Percentiles rank a stretch among this genome's conserved stretches.
phyloP scores from a whole-genome alignment of 2,329 filamentous ascomycete genomes.

The Didymella lethalis region DNA sequence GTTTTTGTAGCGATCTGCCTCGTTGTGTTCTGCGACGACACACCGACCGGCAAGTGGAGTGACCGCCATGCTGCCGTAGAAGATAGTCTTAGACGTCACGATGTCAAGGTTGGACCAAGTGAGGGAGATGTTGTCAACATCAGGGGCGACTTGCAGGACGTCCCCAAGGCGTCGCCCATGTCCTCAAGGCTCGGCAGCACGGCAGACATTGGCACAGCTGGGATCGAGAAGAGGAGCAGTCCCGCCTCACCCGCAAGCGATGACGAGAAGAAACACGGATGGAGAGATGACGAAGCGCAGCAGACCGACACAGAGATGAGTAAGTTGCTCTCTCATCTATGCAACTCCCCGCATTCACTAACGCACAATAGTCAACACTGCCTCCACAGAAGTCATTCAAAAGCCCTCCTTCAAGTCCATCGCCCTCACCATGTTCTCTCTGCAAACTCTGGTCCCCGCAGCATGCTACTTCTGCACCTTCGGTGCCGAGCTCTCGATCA shows the following conservation, averaged over 20 bases:
- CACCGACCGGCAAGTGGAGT: slow-evolving; percentile 80
- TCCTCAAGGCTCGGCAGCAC: slow-evolving; percentile 13
- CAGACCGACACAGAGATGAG: slow-evolving; percentile 20
- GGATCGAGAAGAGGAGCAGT: slow-evolving; percentile 1
- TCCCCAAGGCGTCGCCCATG: slow-evolving; percentile 6
- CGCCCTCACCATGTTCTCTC: slow-evolving; percentile 68
- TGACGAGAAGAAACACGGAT: slow-evolving; percentile 37
- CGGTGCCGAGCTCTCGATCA: slow-evolving; percentile 65
- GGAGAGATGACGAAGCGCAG: slow-evolving; percentile 49
- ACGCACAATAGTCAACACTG: slow-evolving; percentile 54
- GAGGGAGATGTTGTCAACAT: slow-evolving; percentile 18
- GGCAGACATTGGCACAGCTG: slow-evolving; percentile 1
- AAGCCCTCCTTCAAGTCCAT: slow-evolving; percentile 68
- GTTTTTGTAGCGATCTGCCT: slow-evolving; percentile 69
- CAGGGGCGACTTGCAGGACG: slow-evolving; percentile 12
- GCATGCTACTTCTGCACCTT: slow-evolving; percentile 67
- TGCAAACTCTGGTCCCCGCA: slow-evolving; percentile 61
- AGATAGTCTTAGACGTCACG: slow-evolving; percentile 55
- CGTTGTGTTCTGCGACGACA: slow-evolving; percentile 77
- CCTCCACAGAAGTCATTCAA: slow-evolving; percentile 65
- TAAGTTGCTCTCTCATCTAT: background rate
- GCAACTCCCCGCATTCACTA: background rate
- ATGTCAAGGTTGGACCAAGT: background rate
- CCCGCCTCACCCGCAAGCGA: slow-evolving; percentile 1
- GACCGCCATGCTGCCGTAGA: slow-evolving; percentile 69